Evolutionary conservation across 2,329 filamentous ascomycete genomes (phyloP).

Genomic region (Zarea fungicola): DNA sequence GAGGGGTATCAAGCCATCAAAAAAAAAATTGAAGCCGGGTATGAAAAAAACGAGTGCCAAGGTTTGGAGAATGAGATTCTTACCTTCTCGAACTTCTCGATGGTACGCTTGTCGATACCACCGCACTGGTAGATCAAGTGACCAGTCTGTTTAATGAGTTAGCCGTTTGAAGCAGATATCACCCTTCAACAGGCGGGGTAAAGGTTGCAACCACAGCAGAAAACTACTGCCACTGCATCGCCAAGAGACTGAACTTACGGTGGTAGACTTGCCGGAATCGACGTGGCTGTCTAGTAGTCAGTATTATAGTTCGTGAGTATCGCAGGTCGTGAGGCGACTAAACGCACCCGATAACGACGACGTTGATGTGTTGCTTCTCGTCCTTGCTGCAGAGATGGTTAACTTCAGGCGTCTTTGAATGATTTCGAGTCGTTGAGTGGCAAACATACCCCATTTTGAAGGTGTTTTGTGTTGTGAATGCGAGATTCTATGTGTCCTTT

Average conservation of each 20-base stretch:
- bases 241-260: conserved; percentile 54
- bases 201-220: not conserved
- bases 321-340: conserved; percentile 18
- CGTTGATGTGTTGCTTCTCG: conserved; percentile 93
- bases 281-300: conserved; percentile 62
- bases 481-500: conserved; percentile 20
- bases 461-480: conserved; percentile 21
- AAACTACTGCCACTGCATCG: not conserved
- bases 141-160: conserved; percentile 49
- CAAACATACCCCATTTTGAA: conserved; percentile 31
- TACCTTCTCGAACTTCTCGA: conserved; percentile 99
- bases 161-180: conserved; percentile 12
- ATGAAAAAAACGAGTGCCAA: not conserved
- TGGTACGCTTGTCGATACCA: conserved; percentile 99
- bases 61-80: conserved; percentile 27
- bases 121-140: conserved; percentile 99
- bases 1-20: too few relatives aligned
- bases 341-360: conserved; percentile 77
- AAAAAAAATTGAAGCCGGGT: conserved; percentile 15
- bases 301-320: conserved; percentile 24
- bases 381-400: conserved; percentile 65
- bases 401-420: too few relatives aligned
- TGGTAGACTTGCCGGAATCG: conserved; percentile 99
- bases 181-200: conserved; percentile 14
- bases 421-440: not conserved